Evolutionary conservation across 179 eudicot species (phyloP), one percentile per base, ranked within the genome.

Genomic region (Heliamphora pulchella): DNA sequence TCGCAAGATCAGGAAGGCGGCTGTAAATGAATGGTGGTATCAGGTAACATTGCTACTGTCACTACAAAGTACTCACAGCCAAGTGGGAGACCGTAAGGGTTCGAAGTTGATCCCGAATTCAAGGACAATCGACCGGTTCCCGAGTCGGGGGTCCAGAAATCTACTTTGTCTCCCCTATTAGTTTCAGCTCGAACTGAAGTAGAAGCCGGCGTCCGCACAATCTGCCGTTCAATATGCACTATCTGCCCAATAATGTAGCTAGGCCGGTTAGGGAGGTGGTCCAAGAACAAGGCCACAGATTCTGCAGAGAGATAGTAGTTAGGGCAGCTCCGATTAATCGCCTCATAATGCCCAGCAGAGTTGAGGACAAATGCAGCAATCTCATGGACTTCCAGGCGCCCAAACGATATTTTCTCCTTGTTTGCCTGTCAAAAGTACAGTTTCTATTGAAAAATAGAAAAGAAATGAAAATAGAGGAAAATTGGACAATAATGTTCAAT

Each of bases 31-130:
- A 91, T 83, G 70, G 86, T 68, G 74, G 91, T 85, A 81, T 90
- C 97, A 18, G 98, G 98, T 76, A 96, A 85, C 99, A 96, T 96
- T 31, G 99, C 98, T 70, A 94, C 91, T 13, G 98, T 96, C 82
- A 96, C 98, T 82, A 92, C 78, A 79, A 90, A 92, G 86, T 92
- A 96, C 81, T 96, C 99, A 86, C 98, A 92, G 71, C 99, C 99
- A 78, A 89, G 61, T 7, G 97, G 94, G 55, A 96, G 89, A 66
- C 91, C 92, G 78, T 89, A 90, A 0, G 93, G 92, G 87, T 91
- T 93, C 9, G 87, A 82, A 20, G 78, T 71, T 13, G 86, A 81
- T 68, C 89, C 93, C 58, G 86, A 71, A 63, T 78, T 84, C 84
- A 83, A 78, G 47, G 84, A 48, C 84, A 84, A 77, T 76, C 84